Percentiles rank a stretch among this genome's conserved stretches.
Conservation (phyloP, 176 grass and related monocot genomes). For the Carex pumila region DNA sequence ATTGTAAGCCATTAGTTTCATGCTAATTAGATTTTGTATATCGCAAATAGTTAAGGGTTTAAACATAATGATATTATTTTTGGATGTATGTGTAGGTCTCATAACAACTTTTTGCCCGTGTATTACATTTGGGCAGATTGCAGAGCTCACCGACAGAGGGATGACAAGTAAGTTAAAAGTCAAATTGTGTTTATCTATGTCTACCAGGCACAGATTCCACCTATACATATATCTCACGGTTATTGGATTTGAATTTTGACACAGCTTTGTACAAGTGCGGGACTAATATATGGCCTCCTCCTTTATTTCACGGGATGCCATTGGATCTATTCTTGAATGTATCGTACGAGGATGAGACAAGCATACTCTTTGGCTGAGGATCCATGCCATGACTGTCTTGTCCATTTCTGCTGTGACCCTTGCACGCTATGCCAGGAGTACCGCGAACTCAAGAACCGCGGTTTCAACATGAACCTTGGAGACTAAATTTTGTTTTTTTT, state of each 20-base stretch:
- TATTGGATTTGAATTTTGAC: neutral
- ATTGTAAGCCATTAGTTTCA: constrained; percentile 37
- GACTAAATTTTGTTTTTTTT: too few relatives aligned
- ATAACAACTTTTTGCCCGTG: constrained; percentile 55
- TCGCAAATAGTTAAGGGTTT: too few relatives aligned
- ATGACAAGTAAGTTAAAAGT: constrained; percentile 19
- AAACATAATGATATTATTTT: neutral
- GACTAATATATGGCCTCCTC: constrained; percentile 31
- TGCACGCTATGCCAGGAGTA: constrained; percentile 73
- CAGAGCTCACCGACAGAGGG: constrained; percentile 35
- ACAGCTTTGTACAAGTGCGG: constrained; percentile 41
- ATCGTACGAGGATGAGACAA: constrained; percentile 44
- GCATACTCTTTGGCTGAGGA: constrained; percentile 31
- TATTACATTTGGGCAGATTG: constrained; percentile 56
- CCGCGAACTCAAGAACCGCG: constrained; percentile 52
- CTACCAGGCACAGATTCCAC: neutral
- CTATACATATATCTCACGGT: too few relatives aligned
- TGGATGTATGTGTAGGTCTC: constrained; percentile 33
- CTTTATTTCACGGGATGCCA: neutral
- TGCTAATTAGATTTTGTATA: too few relatives aligned
- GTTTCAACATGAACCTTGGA: constrained; percentile 38
- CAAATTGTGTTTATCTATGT: neutral
- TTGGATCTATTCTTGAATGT: constrained; percentile 52
- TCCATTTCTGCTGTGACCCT: constrained; percentile 37
- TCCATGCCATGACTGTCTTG: constrained; percentile 55